phyloP scores from a whole-genome alignment of 2,329 filamentous ascomycete genomes.

The Talaromyces sp. region DNA sequence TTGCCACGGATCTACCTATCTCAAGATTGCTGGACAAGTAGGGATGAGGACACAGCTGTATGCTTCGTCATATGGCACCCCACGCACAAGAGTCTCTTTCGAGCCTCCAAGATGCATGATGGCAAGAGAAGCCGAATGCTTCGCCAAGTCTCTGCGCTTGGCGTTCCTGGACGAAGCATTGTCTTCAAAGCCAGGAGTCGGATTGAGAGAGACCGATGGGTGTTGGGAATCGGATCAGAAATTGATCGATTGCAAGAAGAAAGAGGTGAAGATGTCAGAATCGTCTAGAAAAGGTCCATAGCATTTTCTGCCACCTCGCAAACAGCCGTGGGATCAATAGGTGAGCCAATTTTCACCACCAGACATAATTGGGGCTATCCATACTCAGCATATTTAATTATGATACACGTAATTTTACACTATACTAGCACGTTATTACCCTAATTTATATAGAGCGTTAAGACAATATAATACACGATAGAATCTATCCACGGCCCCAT shows the following conservation, averaged over 20 bases:
- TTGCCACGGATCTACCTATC: constrained; percentile 55
- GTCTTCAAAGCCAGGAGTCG: constrained; percentile 62
- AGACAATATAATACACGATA: background rate
- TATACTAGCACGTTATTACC: background rate
- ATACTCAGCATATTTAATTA: constrained; percentile 4
- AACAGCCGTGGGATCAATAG: background rate
- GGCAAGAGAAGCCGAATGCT: constrained; percentile 43
- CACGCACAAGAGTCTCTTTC: constrained; percentile 52
- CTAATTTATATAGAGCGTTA: background rate
- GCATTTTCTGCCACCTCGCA: background rate
- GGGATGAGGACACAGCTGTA: constrained; percentile 61
- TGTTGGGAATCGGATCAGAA: constrained; percentile 59
- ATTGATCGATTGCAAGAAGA: constrained; percentile 54
- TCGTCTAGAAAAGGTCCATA: constrained; percentile 22
- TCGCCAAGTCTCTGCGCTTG: constrained; percentile 56
- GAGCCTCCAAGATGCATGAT: constrained; percentile 33
- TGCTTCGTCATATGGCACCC: constrained; percentile 64
- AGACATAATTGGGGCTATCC: background rate
- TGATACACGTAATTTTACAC: constrained; percentile 17
- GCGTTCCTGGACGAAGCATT: constrained; percentile 56
- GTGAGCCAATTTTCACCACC: background rate
- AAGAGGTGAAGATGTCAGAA: constrained; percentile 45
- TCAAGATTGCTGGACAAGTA: constrained; percentile 55
- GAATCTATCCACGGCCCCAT: background rate
- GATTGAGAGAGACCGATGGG: constrained; percentile 64